Percentiles rank a stretch among this genome's conserved stretches.
Conservation (phyloP, 2,329 filamentous ascomycete species). For the Cladosporium sp. region DNA sequence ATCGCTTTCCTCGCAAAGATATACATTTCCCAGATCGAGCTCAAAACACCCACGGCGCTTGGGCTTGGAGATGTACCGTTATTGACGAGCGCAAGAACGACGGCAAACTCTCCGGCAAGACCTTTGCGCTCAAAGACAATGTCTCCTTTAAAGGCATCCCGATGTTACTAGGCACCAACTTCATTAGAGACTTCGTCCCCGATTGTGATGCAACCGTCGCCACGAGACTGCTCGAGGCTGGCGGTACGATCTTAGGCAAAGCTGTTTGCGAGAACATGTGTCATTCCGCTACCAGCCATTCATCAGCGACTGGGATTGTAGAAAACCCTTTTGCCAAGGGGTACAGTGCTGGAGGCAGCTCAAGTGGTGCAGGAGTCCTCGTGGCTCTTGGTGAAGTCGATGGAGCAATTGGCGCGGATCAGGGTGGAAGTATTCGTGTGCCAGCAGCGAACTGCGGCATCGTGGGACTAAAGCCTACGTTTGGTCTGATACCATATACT, state of each 20-base stretch:
- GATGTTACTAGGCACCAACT: constrained; percentile 42
- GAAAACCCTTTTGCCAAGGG: constrained; percentile 43
- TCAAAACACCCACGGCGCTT: constrained; percentile 38
- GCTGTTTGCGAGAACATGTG: constrained; percentile 48
- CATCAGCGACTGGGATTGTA: constrained; percentile 29
- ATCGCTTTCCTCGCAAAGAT: constrained; percentile 34
- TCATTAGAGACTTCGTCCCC: constrained; percentile 35
- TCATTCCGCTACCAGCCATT: constrained; percentile 21
- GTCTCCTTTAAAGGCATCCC: constrained; percentile 44
- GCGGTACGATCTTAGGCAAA: constrained; percentile 42
- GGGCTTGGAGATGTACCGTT: constrained; percentile 41
- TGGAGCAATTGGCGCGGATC: constrained; percentile 37
- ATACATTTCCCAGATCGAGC: constrained; percentile 31
- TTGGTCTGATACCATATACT: constrained; percentile 49
- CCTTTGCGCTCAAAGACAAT: constrained; percentile 46
- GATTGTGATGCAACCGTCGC: constrained; percentile 45
- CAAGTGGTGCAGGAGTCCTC: constrained; percentile 41
- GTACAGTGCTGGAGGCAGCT: constrained; percentile 47
- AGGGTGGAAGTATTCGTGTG: constrained; percentile 37
- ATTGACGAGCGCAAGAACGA: constrained; percentile 26
- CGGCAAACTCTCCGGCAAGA: constrained; percentile 36
- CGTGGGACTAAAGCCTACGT: constrained; percentile 43
- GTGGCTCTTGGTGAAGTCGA: constrained; percentile 39
- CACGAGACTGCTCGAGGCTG: constrained; percentile 40
- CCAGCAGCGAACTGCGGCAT: constrained; percentile 36